A percentile compares a stretch with the other conserved stretches of the same genome.
phyloP scores from a whole-genome alignment of 345 rosid species.

The Carallia pectinifolia region DNA sequence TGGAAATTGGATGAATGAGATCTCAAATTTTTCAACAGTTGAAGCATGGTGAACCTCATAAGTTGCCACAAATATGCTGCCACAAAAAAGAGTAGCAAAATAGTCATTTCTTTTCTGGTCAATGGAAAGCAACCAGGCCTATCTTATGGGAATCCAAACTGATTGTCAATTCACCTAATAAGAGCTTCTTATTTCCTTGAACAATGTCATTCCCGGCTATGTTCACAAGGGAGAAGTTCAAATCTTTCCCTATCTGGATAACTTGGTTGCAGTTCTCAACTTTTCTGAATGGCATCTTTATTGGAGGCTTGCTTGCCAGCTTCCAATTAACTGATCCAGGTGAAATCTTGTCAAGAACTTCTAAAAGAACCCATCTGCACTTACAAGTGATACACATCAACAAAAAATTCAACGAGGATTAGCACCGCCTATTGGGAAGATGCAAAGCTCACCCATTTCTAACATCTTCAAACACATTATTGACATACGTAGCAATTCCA shows the following conservation, averaged over 20 bases:
- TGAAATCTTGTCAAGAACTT: constrained; percentile 72
- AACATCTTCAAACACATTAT: constrained; percentile 88
- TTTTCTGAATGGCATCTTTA: constrained; percentile 87
- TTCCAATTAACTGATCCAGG: constrained; percentile 84
- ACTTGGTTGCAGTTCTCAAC: constrained; percentile 91
- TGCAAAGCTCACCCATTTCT: constrained; percentile 68
- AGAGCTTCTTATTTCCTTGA: constrained; percentile 88
- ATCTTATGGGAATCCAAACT: background rate
- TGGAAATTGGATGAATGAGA: constrained; percentile 54
- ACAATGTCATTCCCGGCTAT: constrained; percentile 94
- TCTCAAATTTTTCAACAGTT: constrained; percentile 88
- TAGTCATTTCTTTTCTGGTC: constrained; percentile 1
- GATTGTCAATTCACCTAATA: constrained; percentile 49
- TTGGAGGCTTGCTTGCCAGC: constrained; percentile 78
- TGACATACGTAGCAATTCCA: constrained; percentile 73
- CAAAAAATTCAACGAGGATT: constrained; percentile 2
- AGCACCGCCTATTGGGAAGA: background rate
- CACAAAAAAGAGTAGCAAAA: constrained; percentile 13
- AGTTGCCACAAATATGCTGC: constrained; percentile 94
- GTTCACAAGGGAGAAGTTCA: constrained; percentile 88
- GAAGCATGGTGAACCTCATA: constrained; percentile 95
- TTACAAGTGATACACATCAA: constrained; percentile 22
- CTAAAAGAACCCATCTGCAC: constrained; percentile 88
- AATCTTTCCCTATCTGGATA: constrained; percentile 67
- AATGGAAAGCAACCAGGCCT: background rate